Percentiles rank a stretch among this genome's conserved stretches.
Conservation (phyloP, 1,284 basidiomycete genomes). For the Pyrrhoderma lamaoense region DNA sequence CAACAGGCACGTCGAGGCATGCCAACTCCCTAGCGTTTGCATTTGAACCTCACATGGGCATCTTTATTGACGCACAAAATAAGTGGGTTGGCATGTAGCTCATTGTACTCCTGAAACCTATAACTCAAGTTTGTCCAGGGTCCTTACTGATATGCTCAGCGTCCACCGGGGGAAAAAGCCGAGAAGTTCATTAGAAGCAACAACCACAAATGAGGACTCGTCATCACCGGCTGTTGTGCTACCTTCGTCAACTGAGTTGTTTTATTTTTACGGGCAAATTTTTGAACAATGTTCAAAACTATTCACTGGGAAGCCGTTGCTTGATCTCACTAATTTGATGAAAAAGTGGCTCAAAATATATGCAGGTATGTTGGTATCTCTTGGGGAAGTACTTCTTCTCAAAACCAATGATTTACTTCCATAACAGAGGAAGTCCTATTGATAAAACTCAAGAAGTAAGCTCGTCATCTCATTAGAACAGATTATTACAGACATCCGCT, state of each 20-base stretch:
- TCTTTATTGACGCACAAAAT: conserved; percentile 96
- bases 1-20: conserved; percentile 40
- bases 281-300: conserved; percentile 89
- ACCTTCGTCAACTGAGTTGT: conserved; percentile 92
- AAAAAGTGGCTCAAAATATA: conserved; percentile 94
- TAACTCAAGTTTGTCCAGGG: conserved; percentile 35
- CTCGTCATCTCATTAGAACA: background rate
- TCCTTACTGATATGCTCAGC: conserved; percentile 74
- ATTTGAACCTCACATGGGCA: conserved; percentile 87
- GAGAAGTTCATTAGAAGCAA: conserved; percentile 61
- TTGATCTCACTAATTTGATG: conserved; percentile 73
- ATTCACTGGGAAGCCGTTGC: conserved; percentile 75
- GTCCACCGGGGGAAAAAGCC: conserved; percentile 63
- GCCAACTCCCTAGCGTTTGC: conserved; percentile 72
- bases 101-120: background rate
- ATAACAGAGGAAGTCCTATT: conserved; percentile 74
- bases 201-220: conserved; percentile 37
- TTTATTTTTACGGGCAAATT: conserved; percentile 95
- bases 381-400: background rate
- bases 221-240: conserved; percentile 63
- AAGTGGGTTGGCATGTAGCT: conserved; percentile 39
- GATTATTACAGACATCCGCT: background rate
- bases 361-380: conserved; percentile 71
- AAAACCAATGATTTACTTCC: conserved; percentile 2
- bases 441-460: conserved; percentile 61